Percentiles rank a stretch among this genome's conserved stretches.
Evolutionary conservation across 2,329 filamentous ascomycete genomes (phyloP).

Genomic region (Aspergillus aculeatinus): DNA sequence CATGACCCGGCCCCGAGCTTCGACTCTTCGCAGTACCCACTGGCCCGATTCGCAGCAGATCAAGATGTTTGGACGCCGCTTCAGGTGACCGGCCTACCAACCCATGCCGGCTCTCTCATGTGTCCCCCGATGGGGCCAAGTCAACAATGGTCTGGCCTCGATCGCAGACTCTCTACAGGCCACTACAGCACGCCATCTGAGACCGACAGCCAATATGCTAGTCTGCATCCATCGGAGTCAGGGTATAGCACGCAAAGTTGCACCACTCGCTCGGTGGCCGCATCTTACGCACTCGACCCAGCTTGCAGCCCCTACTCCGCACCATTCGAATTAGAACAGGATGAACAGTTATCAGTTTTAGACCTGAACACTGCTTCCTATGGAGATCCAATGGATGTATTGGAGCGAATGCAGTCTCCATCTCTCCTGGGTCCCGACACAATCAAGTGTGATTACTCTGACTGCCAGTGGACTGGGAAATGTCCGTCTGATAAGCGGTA

Average conservation of each 20-base stretch:
- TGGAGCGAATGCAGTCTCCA: constrained; percentile 46
- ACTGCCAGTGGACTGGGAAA: constrained; percentile 38
- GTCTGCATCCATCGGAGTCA: constrained; percentile 34
- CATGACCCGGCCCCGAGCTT: constrained; percentile 17
- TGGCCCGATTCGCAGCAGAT: constrained; percentile 18
- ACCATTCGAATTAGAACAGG: constrained; percentile 24
- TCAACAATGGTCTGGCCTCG: constrained; percentile 20
- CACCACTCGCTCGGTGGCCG: constrained; percentile 29
- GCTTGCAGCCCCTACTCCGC: constrained; percentile 28
- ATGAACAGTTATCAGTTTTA: constrained; percentile 19
- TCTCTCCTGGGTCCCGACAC: constrained; percentile 51
- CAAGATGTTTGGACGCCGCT: constrained; percentile 38
- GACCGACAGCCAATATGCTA: constrained; percentile 32
- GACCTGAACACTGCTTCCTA: constrained; percentile 16
- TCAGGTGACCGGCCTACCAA: constrained; percentile 28
- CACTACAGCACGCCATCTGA: constrained; percentile 34
- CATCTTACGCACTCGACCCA: constrained; percentile 30
- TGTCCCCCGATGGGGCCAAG: constrained; percentile 20
- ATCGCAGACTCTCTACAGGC: constrained; percentile 24
- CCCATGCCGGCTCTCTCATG: constrained; percentile 19
- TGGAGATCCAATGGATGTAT: constrained; percentile 33
- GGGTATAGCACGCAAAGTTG: constrained; percentile 36
- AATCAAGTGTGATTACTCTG: constrained; percentile 32
- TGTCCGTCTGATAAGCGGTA: constrained; percentile 44
- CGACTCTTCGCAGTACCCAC: constrained; percentile 24